Evolutionary conservation across 352 stramenopile genomes (phyloP), one percentile per base, ranked within the genome.

Genomic region (Phytophthora lateralis): DNA sequence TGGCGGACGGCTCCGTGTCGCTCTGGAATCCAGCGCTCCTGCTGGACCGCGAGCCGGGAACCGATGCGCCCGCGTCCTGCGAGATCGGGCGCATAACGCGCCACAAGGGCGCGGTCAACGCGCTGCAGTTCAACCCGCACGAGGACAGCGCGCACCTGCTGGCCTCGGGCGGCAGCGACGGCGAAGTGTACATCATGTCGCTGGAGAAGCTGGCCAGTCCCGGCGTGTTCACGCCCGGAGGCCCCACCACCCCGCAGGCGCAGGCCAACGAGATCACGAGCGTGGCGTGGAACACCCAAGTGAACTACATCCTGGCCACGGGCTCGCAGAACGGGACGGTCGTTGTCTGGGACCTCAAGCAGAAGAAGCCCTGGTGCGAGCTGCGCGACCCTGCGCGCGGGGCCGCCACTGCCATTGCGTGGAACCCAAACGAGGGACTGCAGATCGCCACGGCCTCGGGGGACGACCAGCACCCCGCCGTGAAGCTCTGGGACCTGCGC

Each of bases 401-500:
- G 42, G 84, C 91, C 24, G 85, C 99, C 9, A 96, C 91, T 30
- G 92, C 97, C 46, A 80, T 99, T 24, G 85, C 83, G 1, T 99
- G 98, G 98, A 99, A 99, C 80, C 98, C 98, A 5, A 97, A 95
- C 38, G 90, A 99, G 75, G 97, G 97, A 21, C 82, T 99, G 41
- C 96, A 99, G 71, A 90, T 99, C 54, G 85, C 98, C 29, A 99
- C 97, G 17, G 97, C 96, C 4, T 97, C 92, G 8, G 92, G 85
- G 7, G 96, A 98, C 71, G 96, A 99, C 75, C 89, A 97, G 17
- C 94, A 97, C 45, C 96, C 97, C 0, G 90, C 98, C 14, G 80
- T 99, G 32, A 98, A 98, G 71, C 78, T 99, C 37, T 99, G 96
- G 96, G 97, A 99, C 76, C 75, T 99, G 54, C 85, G 97, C n/a